Conservation (phyloP, 768 basidiomycete species). For the Erythrobasidium yunnanense region DNA sequence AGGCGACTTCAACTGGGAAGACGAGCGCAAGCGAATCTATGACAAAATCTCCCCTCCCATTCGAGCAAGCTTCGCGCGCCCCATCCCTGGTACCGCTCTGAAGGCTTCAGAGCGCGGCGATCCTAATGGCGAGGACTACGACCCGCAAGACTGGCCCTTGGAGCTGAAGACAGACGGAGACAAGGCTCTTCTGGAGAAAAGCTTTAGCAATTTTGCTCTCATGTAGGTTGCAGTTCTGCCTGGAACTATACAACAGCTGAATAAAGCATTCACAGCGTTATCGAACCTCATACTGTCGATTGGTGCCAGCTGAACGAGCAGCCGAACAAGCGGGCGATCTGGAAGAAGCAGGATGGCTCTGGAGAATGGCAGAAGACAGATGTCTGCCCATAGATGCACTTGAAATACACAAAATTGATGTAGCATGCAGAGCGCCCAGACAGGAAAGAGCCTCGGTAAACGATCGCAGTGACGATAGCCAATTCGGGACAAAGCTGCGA, state of each 20-base stretch:
- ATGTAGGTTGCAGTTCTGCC: not conserved
- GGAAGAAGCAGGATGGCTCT: not conserved
- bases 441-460: not conserved
- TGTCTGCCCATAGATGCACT: not conserved
- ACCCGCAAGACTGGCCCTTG: not conserved
- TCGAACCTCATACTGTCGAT: slow-evolving; percentile 12
- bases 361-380: slow-evolving; percentile 10
- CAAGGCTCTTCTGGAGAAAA: slow-evolving; percentile 1
- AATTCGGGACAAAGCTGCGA: too few relatives aligned
- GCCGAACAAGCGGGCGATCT: slow-evolving; percentile 19
- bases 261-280: not conserved
- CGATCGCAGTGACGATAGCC: too few relatives aligned
- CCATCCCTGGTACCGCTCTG: slow-evolving; percentile 47
- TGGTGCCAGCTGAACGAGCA: slow-evolving; percentile 27
- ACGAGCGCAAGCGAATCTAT: slow-evolving; percentile 54
- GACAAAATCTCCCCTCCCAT: slow-evolving; percentile 50
- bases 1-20: slow-evolving; percentile 51
- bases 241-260: not conserved
- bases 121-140: slow-evolving; percentile 3
- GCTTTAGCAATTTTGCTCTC: slow-evolving; percentile 16
- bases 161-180: slow-evolving; percentile 23
- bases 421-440: not conserved
- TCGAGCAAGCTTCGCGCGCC: slow-evolving; percentile 63
- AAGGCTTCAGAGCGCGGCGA: slow-evolving; percentile 11
- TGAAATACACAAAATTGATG: not conserved